phyloP scores from a whole-genome alignment of 208 protist species.

The Vickermania ingenoplastis region DNA sequence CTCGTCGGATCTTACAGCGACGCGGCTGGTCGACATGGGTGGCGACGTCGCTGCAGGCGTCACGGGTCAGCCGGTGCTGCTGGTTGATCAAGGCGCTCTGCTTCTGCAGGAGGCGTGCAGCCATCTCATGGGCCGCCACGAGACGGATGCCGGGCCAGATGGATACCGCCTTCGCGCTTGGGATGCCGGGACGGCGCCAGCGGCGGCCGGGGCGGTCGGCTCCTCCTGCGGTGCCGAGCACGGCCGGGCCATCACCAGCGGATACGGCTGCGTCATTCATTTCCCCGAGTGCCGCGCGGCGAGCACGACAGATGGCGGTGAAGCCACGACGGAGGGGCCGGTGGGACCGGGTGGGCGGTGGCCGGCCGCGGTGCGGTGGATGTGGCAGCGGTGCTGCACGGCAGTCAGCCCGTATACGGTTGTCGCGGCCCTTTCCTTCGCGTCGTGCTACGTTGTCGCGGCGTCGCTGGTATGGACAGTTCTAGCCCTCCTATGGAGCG shows the following conservation, averaged over 20 bases:
- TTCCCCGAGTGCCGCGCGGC: background rate
- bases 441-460: slow-evolving; percentile 42
- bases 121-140: no score
- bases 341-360: background rate
- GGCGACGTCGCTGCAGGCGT: background rate
- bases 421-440: slow-evolving; percentile 49
- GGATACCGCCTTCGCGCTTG: no score
- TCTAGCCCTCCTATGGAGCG: slow-evolving; percentile 49
- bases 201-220: background rate
- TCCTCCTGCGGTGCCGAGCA: slow-evolving; percentile 2
- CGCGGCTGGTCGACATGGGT: background rate
- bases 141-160: no score
- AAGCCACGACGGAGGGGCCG: background rate
- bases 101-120: background rate
- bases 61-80: background rate
- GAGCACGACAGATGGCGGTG: background rate
- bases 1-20: background rate
- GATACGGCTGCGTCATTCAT: background rate
- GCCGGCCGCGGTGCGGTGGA: background rate
- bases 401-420: slow-evolving; percentile 15
- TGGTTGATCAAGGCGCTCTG: background rate
- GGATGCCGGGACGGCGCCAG: no score
- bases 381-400: background rate
- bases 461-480: slow-evolving; percentile 55
- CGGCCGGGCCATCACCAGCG: background rate